phyloP scores from a whole-genome alignment of 148 eudicot species.

The Diospyros kaki region DNA sequence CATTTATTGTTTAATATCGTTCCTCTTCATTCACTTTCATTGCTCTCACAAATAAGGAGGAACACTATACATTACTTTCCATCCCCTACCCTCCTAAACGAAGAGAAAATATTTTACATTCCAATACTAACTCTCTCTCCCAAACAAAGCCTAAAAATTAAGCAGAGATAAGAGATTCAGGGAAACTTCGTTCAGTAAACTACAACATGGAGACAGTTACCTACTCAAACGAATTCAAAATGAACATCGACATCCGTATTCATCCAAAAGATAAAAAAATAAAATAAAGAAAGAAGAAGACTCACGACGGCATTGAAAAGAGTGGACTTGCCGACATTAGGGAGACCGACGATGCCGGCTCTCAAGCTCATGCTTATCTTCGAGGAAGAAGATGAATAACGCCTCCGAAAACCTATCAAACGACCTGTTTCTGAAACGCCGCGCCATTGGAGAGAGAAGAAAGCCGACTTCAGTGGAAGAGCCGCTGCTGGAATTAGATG shows the following conservation, averaged over 20 bases:
- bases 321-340: slow-evolving; percentile 97
- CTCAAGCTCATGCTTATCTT: slow-evolving; percentile 79
- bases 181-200: background rate
- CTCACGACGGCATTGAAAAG: slow-evolving; percentile 98
- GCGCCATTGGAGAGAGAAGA: slow-evolving; percentile 26
- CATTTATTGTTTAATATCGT: too few relatives aligned
- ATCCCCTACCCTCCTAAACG: too few relatives aligned
- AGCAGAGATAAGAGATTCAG: background rate
- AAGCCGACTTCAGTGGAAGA: slow-evolving; percentile 43
- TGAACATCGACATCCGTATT: background rate
- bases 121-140: too few relatives aligned
- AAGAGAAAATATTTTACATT: too few relatives aligned
- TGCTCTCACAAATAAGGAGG: too few relatives aligned
- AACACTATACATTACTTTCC: too few relatives aligned
- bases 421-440: slow-evolving; percentile 14
- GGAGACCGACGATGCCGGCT: slow-evolving; percentile 98
- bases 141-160: too few relatives aligned
- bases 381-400: slow-evolving; percentile 39
- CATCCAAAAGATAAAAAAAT: background rate
- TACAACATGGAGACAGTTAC: background rate
- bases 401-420: slow-evolving; percentile 24
- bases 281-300: background rate
- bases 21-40: too few relatives aligned
- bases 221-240: background rate
- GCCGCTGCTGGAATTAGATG: slow-evolving; percentile 45